Conservation (phyloP, 2,329 filamentous ascomycete species). For the Hypoxylon rubiginosum region DNA sequence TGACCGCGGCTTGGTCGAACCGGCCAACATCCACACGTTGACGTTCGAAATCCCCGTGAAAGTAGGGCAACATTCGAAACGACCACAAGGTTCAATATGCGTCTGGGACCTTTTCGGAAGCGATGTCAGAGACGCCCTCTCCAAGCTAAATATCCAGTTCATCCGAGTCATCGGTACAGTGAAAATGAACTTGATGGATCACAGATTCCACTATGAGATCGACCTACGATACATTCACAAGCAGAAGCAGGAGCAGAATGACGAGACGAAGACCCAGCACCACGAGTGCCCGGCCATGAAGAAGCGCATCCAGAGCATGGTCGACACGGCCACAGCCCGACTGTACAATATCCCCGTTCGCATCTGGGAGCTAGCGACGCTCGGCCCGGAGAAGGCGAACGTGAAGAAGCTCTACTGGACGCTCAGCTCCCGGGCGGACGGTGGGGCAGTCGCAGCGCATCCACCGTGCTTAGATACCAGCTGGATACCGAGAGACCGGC, state of each 20-base stretch:
- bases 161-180: slow-evolving; percentile 54
- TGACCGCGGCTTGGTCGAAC: slow-evolving; percentile 30
- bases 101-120: slow-evolving; percentile 54
- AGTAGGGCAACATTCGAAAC: slow-evolving; percentile 16
- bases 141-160: slow-evolving; percentile 53
- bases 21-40: slow-evolving; percentile 57
- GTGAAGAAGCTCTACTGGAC: slow-evolving; percentile 37
- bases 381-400: slow-evolving; percentile 40
- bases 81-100: slow-evolving; percentile 47
- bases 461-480: too few relatives aligned
- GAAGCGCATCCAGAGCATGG: slow-evolving; percentile 16
- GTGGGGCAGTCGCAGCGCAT: neutral
- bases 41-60: slow-evolving; percentile 59
- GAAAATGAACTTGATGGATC: slow-evolving; percentile 40
- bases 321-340: slow-evolving; percentile 5
- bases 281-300: slow-evolving; percentile 26
- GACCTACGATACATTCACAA: slow-evolving; percentile 43
- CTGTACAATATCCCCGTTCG: slow-evolving; percentile 40
- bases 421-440: too few relatives aligned
- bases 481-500: neutral
- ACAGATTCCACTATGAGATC: slow-evolving; percentile 37
- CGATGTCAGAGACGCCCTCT: slow-evolving; percentile 51
- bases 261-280: slow-evolving; percentile 3
- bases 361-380: slow-evolving; percentile 43
- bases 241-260: slow-evolving; percentile 28